phyloP scores from a whole-genome alignment of 148 eudicot genomes.

The Chenopodium album region DNA sequence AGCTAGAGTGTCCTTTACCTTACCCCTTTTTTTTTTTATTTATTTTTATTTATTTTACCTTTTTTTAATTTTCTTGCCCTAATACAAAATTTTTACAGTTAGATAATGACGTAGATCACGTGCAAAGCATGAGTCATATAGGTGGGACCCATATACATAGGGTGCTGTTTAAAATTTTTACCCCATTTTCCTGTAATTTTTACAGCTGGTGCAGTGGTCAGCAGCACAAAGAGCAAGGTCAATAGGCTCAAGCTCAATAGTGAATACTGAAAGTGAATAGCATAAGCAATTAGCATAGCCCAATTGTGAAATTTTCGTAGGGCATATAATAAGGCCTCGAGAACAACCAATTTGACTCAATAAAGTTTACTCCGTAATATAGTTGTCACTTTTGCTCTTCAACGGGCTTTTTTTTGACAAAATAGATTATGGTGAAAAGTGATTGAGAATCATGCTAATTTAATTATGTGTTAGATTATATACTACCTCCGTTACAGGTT shows the following conservation, averaged over 20 bases:
- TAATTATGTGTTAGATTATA: no score
- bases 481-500: no score
- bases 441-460: no score
- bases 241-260: no score
- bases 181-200: no score
- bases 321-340: neutral
- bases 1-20: neutral
- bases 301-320: no score
- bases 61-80: neutral
- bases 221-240: no score
- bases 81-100: neutral
- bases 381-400: neutral
- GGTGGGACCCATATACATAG: constrained; percentile 4
- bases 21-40: accelerated
- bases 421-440: neutral
- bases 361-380: neutral
- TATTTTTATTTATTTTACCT: no score
- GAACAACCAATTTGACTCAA: constrained; percentile 10
- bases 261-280: neutral
- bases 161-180: neutral
- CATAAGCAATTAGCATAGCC: neutral
- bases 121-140: constrained; percentile 19
- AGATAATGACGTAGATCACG: constrained; percentile 29
- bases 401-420: neutral
- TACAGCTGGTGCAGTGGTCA: no score